Percentiles rank a stretch among this genome's conserved stretches.
Conservation (phyloP, 2,329 filamentous ascomycete species). For the Sordariomycetes sp. region DNA sequence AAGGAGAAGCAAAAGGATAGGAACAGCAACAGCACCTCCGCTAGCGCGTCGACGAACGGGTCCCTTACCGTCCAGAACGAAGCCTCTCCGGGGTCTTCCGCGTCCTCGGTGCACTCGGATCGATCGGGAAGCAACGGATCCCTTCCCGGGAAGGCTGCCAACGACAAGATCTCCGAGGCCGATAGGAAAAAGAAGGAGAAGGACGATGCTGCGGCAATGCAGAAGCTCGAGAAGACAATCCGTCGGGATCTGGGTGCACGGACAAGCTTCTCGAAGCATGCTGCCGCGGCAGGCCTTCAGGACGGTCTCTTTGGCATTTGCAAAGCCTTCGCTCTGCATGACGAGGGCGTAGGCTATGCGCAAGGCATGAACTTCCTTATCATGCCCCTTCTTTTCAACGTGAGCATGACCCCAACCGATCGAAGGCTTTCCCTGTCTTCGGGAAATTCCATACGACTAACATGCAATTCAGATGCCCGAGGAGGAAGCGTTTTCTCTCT, state of each 20-base stretch:
- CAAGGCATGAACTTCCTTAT: conserved; percentile 98
- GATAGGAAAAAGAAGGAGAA: conserved; percentile 71
- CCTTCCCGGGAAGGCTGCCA: conserved; percentile 36
- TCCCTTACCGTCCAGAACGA: conserved; percentile 53
- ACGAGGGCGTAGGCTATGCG: conserved; percentile 89
- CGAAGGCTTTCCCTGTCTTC: no score
- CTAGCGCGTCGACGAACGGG: conserved; percentile 41
- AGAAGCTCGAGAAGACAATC: conserved; percentile 85
- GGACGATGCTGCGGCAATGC: conserved; percentile 61
- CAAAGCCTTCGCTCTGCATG: conserved; percentile 93
- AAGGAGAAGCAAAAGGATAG: conserved; percentile 53
- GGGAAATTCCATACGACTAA: no score
- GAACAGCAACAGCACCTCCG: conserved; percentile 41
- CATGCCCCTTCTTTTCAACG: conserved; percentile 93
- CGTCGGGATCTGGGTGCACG: conserved; percentile 81
- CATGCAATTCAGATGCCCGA: conserved; percentile 64
- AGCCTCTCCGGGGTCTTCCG: conserved; percentile 56
- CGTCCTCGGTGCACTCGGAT: conserved; percentile 76
- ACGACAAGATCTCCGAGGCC: conserved; percentile 49
- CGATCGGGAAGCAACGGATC: conserved; percentile 51
- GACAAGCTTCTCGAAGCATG: conserved; percentile 95
- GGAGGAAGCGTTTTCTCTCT: conserved; percentile 88
- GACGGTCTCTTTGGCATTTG: conserved; percentile 92
- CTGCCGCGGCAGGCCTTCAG: conserved; percentile 80
- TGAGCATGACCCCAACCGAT: conserved; percentile 28